A percentile compares a stretch with the other conserved stretches of the same genome.
These are phyloP conservation scores for Peronospora farinosa DNA, from an alignment of 352 stramenopile genomes.

Conservation along the genomic window DNA sequence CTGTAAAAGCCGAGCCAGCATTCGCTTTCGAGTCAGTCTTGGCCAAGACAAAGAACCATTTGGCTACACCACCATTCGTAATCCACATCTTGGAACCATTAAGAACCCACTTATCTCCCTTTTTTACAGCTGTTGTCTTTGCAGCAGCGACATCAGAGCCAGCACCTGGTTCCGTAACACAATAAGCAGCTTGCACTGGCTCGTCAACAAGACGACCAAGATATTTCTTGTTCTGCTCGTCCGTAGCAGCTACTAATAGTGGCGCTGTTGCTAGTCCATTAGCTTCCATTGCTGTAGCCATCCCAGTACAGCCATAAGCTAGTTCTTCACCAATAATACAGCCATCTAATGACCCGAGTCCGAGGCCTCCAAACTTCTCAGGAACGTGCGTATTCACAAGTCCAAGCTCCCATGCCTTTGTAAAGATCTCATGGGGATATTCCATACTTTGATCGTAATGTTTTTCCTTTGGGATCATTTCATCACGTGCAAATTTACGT, in stretches of 20 bases:
- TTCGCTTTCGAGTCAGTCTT: slow-evolving; percentile 79
- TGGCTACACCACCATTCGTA: slow-evolving; percentile 88
- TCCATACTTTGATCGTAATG: slow-evolving; percentile 81
- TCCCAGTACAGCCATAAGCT: slow-evolving; percentile 87
- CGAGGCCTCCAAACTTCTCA: slow-evolving; percentile 78
- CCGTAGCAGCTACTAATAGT: slow-evolving; percentile 74
- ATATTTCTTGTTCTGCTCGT: slow-evolving; percentile 84
- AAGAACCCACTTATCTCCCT: slow-evolving; percentile 90
- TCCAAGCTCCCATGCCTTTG: slow-evolving; percentile 85
- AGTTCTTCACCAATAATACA: slow-evolving; percentile 87
- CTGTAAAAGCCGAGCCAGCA: slow-evolving; percentile 80
- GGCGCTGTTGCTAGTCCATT: slow-evolving; percentile 80
- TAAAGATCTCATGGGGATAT: slow-evolving; percentile 85
- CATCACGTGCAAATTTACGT: slow-evolving; percentile 84
- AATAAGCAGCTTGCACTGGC: slow-evolving; percentile 82
- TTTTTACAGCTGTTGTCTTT: slow-evolving; percentile 89
- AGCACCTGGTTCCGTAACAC: slow-evolving; percentile 86
- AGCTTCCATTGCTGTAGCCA: slow-evolving; percentile 88
- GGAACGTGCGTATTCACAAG: slow-evolving; percentile 86
- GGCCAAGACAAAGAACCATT: slow-evolving; percentile 89
- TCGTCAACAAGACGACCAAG: slow-evolving; percentile 77
- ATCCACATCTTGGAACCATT: slow-evolving; percentile 94
- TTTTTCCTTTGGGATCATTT: slow-evolving; percentile 86
- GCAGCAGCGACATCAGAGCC: slow-evolving; percentile 85
- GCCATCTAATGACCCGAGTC: slow-evolving; percentile 72